Percentiles rank a stretch among this genome's conserved stretches.
Conservation (phyloP, 2,329 filamentous ascomycete species). For the Chaetomiaceae sp. region DNA sequence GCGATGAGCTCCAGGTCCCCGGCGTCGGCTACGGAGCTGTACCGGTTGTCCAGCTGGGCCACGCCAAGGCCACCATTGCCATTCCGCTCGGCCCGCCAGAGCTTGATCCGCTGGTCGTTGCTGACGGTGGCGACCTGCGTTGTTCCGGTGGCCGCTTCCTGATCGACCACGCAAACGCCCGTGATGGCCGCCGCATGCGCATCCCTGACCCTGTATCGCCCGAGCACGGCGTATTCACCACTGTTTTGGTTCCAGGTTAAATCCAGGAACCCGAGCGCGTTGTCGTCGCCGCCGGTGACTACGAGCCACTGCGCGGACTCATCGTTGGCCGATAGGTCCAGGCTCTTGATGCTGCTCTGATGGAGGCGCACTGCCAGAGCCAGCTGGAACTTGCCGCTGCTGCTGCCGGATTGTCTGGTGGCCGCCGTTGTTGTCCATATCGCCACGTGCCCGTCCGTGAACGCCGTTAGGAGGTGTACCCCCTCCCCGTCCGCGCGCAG, state of each 20-base stretch:
- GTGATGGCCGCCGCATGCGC: constrained; percentile 71
- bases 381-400: constrained; percentile 17
- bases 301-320: constrained; percentile 38
- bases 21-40: constrained; percentile 56
- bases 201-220: constrained; percentile 36
- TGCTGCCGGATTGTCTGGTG: background rate
- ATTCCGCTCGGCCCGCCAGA: constrained; percentile 38
- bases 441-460: constrained; percentile 73
- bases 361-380: constrained; percentile 50
- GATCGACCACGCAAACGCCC: constrained; percentile 38
- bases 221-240: constrained; percentile 18
- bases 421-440: constrained; percentile 39
- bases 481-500: constrained; percentile 28
- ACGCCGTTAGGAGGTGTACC: constrained; percentile 55
- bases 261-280: constrained; percentile 59
- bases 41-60: constrained; percentile 41
- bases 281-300: constrained; percentile 82
- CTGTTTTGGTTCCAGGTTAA: constrained; percentile 28
- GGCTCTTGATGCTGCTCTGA: constrained; percentile 71
- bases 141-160: constrained; percentile 18
- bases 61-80: constrained; percentile 24
- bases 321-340: constrained; percentile 38
- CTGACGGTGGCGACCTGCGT: constrained; percentile 40
- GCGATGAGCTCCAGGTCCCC: constrained; percentile 43
- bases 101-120: constrained; percentile 57